Evolutionary conservation across 768 basidiomycete species (phyloP).

Genomic region (Pulveroboletus frians): DNA sequence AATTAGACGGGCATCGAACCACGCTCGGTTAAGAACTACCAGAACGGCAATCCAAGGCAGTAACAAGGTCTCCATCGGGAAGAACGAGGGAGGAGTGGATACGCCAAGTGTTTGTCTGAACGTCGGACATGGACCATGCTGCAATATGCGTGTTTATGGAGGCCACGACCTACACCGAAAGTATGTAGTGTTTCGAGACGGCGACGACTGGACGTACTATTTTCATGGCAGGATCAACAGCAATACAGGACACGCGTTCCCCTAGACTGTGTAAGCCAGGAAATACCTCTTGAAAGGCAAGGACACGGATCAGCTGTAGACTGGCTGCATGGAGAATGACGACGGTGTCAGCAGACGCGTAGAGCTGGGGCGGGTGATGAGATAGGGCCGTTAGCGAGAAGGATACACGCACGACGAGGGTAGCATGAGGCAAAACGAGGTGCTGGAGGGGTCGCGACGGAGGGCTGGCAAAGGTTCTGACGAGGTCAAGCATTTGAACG

Average conservation of each 20-base stretch:
- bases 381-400: neutral
- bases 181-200: conserved; percentile 6
- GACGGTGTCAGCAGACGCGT: conserved; percentile 65
- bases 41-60: conserved; percentile 66
- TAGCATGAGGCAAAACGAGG: conserved; percentile 49
- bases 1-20: conserved; percentile 21
- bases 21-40: conserved; percentile 39
- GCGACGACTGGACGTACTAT: conserved; percentile 51
- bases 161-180: conserved; percentile 57
- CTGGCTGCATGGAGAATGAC: conserved; percentile 67
- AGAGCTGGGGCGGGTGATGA: conserved; percentile 43
- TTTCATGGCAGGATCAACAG: conserved; percentile 76
- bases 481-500: conserved; percentile 41
- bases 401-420: conserved; percentile 51
- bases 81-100: conserved; percentile 79
- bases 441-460: conserved; percentile 53
- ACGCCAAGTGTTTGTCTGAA: conserved; percentile 61
- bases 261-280: conserved; percentile 46
- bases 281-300: conserved; percentile 79
- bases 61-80: conserved; percentile 49
- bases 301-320: conserved; percentile 59
- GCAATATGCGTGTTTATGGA: conserved; percentile 64
- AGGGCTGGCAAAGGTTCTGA: conserved; percentile 42
- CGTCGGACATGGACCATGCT: conserved; percentile 72
- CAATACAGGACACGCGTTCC: conserved; percentile 52